phyloP scores from a whole-genome alignment of 495 filamentous ascomycete species.

The Xylaria castorea region DNA sequence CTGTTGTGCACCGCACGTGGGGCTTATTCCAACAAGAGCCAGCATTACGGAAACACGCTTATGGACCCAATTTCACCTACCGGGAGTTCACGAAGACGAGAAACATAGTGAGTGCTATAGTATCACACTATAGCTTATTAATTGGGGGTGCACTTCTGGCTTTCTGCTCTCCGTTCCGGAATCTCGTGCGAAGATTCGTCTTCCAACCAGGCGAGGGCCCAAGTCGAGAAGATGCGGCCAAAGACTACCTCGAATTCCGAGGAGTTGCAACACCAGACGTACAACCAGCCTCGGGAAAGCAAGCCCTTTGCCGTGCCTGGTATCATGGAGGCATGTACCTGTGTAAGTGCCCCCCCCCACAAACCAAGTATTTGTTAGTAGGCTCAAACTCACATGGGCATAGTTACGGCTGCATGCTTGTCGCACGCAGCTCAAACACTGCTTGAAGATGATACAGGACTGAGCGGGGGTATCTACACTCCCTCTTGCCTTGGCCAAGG shows the following conservation, averaged over 20 bases:
- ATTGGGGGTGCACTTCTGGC: slow-evolving; percentile 59
- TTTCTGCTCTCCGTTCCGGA: slow-evolving; percentile 47
- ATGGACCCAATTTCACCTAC: slow-evolving; percentile 78
- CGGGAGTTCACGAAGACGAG: slow-evolving; percentile 69
- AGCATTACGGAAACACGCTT: slow-evolving; percentile 49
- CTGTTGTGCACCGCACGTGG: slow-evolving; percentile 78
- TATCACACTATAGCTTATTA: slow-evolving; percentile 63
- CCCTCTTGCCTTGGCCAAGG: slow-evolving; percentile 82
- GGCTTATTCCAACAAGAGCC: slow-evolving; percentile 67
- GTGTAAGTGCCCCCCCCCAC: slow-evolving; percentile 45
- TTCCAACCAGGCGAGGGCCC: slow-evolving; percentile 74
- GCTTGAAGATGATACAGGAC: slow-evolving; percentile 65
- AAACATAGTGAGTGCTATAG: slow-evolving; percentile 63
- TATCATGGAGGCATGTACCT: slow-evolving; percentile 71
- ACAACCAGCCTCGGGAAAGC: slow-evolving; percentile 46
- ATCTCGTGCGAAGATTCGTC: slow-evolving; percentile 49
- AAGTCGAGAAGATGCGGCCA: slow-evolving; percentile 58
- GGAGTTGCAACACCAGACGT: slow-evolving; percentile 70
- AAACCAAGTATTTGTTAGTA: not conserved
- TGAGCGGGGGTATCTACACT: slow-evolving; percentile 77
- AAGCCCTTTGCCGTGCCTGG: slow-evolving; percentile 64
- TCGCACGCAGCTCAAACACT: slow-evolving; percentile 75
- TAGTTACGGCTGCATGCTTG: slow-evolving; percentile 71
- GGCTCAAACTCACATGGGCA: slow-evolving; percentile 31
- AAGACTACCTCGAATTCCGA: slow-evolving; percentile 68